A percentile compares a stretch with the other conserved stretches of the same genome.
phyloP scores from a whole-genome alignment of 2,329 filamentous ascomycete genomes.

The Capronia coronata region DNA sequence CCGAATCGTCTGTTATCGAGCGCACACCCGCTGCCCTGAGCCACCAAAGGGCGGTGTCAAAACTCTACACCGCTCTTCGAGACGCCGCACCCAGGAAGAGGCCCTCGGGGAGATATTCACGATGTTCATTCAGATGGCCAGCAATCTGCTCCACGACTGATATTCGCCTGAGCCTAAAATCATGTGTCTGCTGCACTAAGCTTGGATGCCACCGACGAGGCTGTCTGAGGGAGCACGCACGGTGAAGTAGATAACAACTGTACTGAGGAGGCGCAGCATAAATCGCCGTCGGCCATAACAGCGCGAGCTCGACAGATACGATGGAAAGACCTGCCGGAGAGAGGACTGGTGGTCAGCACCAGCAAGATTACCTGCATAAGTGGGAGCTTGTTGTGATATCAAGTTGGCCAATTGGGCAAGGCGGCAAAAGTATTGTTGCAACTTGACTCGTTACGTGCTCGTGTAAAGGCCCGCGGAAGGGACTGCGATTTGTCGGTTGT shows the following conservation, averaged over 20 bases:
- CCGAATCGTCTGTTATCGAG: too few relatives aligned
- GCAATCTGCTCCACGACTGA: neutral
- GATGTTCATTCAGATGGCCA: slow-evolving; percentile 8
- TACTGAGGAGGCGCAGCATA: slow-evolving; percentile 14
- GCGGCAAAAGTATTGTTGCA: neutral
- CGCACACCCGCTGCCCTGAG: slow-evolving; percentile 4
- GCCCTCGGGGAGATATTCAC: neutral
- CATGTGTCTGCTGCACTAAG: neutral
- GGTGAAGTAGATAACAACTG: neutral
- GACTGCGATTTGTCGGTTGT: slow-evolving; percentile 8
- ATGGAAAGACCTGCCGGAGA: slow-evolving; percentile 12
- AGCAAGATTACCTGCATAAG: slow-evolving; percentile 24
- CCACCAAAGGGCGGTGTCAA: slow-evolving; percentile 7
- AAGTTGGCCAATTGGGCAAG: slow-evolving; percentile 4
- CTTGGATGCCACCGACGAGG: slow-evolving; percentile 1
- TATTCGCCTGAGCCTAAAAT: neutral
- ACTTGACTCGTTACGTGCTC: slow-evolving; percentile 8
- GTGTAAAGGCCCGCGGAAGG: neutral
- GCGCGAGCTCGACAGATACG: neutral
- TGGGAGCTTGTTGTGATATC: slow-evolving; percentile 12
- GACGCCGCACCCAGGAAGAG: neutral
- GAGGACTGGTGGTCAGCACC: slow-evolving; percentile 16
- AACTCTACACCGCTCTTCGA: slow-evolving; percentile 19
- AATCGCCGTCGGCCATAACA: neutral
- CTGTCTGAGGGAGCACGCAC: slow-evolving; percentile 2